Evolutionary conservation across 2,329 filamentous ascomycete genomes (phyloP).

Genomic region (Aspergillus hortae): DNA sequence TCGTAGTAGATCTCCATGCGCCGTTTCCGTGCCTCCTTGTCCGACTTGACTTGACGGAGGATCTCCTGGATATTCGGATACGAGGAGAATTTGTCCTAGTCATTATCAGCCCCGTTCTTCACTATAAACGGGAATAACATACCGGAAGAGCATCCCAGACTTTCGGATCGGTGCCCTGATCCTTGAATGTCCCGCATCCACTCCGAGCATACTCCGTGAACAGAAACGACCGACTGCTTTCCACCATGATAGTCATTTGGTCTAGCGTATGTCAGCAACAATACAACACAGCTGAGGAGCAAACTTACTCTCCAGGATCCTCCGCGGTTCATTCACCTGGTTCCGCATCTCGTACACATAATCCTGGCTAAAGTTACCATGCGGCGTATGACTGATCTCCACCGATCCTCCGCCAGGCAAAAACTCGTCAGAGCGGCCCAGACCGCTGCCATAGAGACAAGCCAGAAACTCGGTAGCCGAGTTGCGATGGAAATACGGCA

Average conservation of each 20-base stretch:
- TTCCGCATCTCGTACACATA: conserved; percentile 46
- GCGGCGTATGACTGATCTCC: conserved; percentile 26
- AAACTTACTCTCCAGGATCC: conserved; percentile 37
- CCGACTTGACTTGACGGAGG: conserved; percentile 21
- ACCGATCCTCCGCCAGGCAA: conserved; percentile 25
- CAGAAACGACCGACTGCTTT: conserved; percentile 25
- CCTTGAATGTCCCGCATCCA: conserved; percentile 25
- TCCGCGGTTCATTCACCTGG: conserved; percentile 42
- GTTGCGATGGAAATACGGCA: conserved; percentile 70
- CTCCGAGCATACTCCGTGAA: conserved; percentile 26
- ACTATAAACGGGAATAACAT: not conserved
- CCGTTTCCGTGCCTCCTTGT: conserved; percentile 19
- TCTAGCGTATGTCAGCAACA: conserved; percentile 10
- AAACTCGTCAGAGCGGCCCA: conserved; percentile 27
- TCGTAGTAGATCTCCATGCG: conserved; percentile 21
- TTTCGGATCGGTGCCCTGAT: conserved; percentile 24
- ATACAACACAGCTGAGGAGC: too few relatives aligned
- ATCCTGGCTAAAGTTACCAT: conserved; percentile 39
- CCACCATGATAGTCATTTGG: conserved; percentile 31
- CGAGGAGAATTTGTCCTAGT: conserved; percentile 25
- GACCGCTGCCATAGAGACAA: conserved; percentile 24
- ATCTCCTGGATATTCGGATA: conserved; percentile 27
- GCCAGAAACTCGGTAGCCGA: conserved; percentile 59
- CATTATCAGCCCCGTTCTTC: not conserved
- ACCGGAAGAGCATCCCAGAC: conserved; percentile 27